Evolutionary conservation across 805 yeast species (phyloP), one percentile per base, ranked within the genome.

Genomic region (Suhomyces sp.): DNA sequence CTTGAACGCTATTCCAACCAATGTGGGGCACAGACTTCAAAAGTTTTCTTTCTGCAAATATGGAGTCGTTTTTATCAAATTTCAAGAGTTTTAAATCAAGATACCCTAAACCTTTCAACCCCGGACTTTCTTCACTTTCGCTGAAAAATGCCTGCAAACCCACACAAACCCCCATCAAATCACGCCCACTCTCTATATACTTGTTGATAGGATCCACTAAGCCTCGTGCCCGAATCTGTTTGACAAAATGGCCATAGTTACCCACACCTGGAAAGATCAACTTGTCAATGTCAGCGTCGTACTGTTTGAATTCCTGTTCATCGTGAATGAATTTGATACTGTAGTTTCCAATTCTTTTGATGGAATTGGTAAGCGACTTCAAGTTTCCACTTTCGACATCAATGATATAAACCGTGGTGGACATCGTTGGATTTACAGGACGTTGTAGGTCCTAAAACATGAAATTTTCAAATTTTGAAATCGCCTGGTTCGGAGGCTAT

Each of bases 241-340:
- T 77, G 42, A 90, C 88, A 56, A 91, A 90, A 57, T 93, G 98
- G 28, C 96, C 98, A 59, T 78, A 95, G 56, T 88, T 91, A 9
- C 99, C 99, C 12, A 93, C 99, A 18, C 99, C 99, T 6, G 99
- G 99, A 16, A 93, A 72, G 40, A 93, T 73, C 42, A 93, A 68
- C 49, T 69, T 70, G 23, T 60, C 65, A 28, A 85, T 84, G 8
- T 67, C 50, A 16, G 62, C 42, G 37, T 72, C 58, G 36, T 43
- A 44, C 25, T 44, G 46, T 23, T 58, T 60, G 36, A 80, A 78
- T 37, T 84, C 88, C 5, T 63, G 58, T 12, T 81, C 76, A 38
- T 75, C 65, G 40, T 70, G 76, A 48, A 90, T 73, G 51, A 82
- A 74, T 27, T 67, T 63, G 4, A 84, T 83, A 14, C 74, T 65